Evolutionary conservation across 805 yeast species (phyloP).

Genomic region (Dipodascus albidus): DNA sequence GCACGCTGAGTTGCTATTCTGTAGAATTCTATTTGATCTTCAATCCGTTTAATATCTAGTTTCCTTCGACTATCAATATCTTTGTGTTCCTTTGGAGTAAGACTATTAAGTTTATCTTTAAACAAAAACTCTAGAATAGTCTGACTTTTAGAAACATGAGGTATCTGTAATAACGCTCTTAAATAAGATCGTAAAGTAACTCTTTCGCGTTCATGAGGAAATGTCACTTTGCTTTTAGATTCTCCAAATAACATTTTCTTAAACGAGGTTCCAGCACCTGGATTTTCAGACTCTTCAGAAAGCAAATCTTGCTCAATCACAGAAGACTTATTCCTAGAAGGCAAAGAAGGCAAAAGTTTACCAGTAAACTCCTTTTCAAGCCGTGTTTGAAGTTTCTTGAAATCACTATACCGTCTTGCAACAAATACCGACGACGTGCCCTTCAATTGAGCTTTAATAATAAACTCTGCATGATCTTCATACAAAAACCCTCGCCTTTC

Average conservation of each 20-base stretch:
- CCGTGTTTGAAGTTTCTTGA: constrained; percentile 42
- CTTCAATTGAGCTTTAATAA: constrained; percentile 19
- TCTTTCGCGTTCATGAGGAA: constrained; percentile 57
- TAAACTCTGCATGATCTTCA: constrained; percentile 23
- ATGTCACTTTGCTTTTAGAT: not conserved
- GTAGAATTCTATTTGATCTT: constrained; percentile 63
- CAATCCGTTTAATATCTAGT: constrained; percentile 49
- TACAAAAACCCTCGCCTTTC: constrained; percentile 22
- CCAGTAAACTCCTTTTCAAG: constrained; percentile 55
- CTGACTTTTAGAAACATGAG: constrained; percentile 43
- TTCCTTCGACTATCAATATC: constrained; percentile 51
- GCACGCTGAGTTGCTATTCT: constrained; percentile 52
- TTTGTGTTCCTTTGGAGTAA: constrained; percentile 32
- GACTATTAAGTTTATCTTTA: constrained; percentile 26
- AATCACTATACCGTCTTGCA: constrained; percentile 56
- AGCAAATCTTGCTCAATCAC: constrained; percentile 3
- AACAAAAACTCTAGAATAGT: constrained; percentile 44
- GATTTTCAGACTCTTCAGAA: not conserved
- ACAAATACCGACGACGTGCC: constrained; percentile 33
- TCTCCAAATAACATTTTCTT: constrained; percentile 29
- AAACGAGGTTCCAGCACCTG: constrained; percentile 3
- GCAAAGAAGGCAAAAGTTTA: constrained; percentile 46
- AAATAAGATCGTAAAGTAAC: constrained; percentile 69
- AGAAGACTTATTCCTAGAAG: constrained; percentile 36
- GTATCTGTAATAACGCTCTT: constrained; percentile 37